Conservation (phyloP, 768 basidiomycete genomes). For the Boletus subcaerulescens region DNA sequence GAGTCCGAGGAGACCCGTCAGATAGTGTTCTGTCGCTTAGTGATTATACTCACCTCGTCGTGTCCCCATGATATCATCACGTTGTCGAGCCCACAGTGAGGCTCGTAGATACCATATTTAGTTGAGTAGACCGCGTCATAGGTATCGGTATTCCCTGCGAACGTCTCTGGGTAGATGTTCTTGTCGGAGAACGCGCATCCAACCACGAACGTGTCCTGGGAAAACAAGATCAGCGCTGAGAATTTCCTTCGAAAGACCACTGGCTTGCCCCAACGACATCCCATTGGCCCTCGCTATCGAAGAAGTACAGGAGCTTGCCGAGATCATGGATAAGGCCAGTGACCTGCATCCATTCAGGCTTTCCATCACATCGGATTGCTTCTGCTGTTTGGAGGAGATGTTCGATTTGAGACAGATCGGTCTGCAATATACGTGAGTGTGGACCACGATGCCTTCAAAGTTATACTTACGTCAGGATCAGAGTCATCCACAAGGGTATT, state of each 20-base stretch:
- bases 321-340: constrained; percentile 86
- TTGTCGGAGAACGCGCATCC: constrained; percentile 85
- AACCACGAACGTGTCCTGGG: constrained; percentile 71
- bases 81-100: constrained; percentile 79
- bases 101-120: constrained; percentile 71
- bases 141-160: constrained; percentile 68
- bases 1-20: constrained; percentile 6
- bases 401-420: constrained; percentile 79
- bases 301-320: constrained; percentile 82
- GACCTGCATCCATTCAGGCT: constrained; percentile 92
- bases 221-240: constrained; percentile 2
- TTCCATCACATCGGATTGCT: constrained; percentile 79
- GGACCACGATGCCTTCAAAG: neutral
- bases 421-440: constrained; percentile 40
- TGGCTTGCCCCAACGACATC: constrained; percentile 81
- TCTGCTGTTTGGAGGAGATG: constrained; percentile 92
- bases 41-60: constrained; percentile 65
- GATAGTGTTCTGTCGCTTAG: neutral
- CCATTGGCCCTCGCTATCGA: constrained; percentile 89
- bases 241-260: neutral
- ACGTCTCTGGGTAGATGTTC: constrained; percentile 78
- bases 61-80: constrained; percentile 92
- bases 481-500: constrained; percentile 88
- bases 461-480: constrained; percentile 69
- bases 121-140: constrained; percentile 65